Base-by-base conservation (phyloP, 1,139 yeast species). In the Fermentozyma sake region DNA sequence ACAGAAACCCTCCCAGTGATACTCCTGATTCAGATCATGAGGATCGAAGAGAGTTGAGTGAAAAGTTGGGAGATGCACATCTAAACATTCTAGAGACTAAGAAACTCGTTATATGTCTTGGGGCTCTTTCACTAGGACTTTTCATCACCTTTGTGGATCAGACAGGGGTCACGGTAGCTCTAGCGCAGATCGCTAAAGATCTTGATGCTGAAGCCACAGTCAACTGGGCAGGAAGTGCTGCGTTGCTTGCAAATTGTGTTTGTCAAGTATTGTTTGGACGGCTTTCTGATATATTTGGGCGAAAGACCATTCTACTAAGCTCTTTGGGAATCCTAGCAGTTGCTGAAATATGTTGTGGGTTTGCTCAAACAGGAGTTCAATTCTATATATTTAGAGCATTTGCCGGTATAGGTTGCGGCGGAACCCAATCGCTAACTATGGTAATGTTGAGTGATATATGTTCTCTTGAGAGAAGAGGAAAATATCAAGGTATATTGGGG, bases 171-270 rank as follows among this genome's bases (percentile, higher is more conserved):
- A 56, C 70, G 1, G 58, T 62, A 5, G 68, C 63, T 3, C 47
- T 65, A 22, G 46, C 70, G 1, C 34, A 35, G 3, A 62, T 65
- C 17, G 67, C 59, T 11, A 44, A 50, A 25, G 67, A 61, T 23
- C 47, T 65, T 26, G 33, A 57, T 19, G 60, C 67, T 12, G 54
- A 61, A 34, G 47, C 50, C 22, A 49, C 67, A 8, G 64, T 65
- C 31, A 64, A 70, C 28, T 71, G 76, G 75, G 74, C 74, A 2
- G 76, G 75, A 31, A 67, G 75, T 5, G 61, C 76, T 9, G 46
- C 66, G 5, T 46, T 71, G 29, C 55, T 70, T 27, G 71, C 72
- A 12, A 65, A 62, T 33, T 55, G 66, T 16, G 68, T 63, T 15
- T 64, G 65, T 40, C 72, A 65, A 41, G 68, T 65, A 3, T 45